These are phyloP conservation scores for Pharnaceum exiguum DNA, from an alignment of 148 eudicot species.

Conservation along the genomic window DNA sequence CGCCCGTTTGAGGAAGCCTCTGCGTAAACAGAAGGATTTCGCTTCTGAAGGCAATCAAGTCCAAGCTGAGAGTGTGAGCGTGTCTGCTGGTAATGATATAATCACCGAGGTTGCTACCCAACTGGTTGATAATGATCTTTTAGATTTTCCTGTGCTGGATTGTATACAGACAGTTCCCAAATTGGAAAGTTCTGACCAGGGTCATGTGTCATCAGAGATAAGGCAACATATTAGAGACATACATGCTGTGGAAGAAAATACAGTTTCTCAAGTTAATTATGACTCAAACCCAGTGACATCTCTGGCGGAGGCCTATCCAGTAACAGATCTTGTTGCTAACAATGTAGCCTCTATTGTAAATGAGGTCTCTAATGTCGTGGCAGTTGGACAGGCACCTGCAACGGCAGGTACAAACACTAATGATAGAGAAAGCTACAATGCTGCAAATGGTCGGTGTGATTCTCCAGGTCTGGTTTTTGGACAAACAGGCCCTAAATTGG, in stretches of 20 bases:
- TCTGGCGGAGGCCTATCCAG: too few relatives aligned
- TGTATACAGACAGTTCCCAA: not conserved
- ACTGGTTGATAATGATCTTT: not conserved
- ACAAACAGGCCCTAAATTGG: not conserved
- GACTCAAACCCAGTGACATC: not conserved
- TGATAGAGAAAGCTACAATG: too few relatives aligned
- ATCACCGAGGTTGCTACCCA: slow-evolving; percentile 7
- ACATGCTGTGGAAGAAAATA: not conserved
- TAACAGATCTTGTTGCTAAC: too few relatives aligned
- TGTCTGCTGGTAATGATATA: not conserved
- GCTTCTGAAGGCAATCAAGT: not conserved
- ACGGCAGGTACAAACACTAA: too few relatives aligned
- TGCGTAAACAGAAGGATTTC: slow-evolving; percentile 14
- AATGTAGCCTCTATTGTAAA: too few relatives aligned
- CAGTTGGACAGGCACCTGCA: too few relatives aligned
- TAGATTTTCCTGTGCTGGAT: slow-evolving; percentile 4
- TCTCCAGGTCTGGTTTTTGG: slow-evolving; percentile 3
- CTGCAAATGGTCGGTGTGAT: not conserved
- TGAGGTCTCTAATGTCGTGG: too few relatives aligned
- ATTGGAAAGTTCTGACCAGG: slow-evolving; percentile 9
- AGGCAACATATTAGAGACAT: not conserved
- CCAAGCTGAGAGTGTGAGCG: slow-evolving; percentile 9
- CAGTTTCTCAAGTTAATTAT: not conserved
- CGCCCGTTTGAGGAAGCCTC: slow-evolving; percentile 35
- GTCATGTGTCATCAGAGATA: not conserved